Evolutionary conservation across 225 moss, liverwort and hornwort species (phyloP).

Genomic region (Marchantia paleacea): DNA sequence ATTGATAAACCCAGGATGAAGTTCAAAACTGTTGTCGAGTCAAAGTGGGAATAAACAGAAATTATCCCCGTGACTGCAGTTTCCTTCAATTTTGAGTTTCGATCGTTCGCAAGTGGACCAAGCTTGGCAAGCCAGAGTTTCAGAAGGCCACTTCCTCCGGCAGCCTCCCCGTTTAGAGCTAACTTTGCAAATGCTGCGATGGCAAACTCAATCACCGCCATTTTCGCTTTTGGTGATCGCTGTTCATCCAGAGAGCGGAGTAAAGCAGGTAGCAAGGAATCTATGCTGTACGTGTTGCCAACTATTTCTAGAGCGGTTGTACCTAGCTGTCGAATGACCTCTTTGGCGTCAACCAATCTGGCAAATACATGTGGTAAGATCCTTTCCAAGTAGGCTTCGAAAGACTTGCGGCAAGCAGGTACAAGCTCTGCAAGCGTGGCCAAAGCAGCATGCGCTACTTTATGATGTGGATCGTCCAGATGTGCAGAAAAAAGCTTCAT

Average conservation of each 20-base stretch:
- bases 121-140: conserved; percentile 96
- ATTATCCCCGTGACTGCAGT: conserved; percentile 89
- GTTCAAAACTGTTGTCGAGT: conserved; percentile 81
- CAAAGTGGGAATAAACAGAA: conserved; percentile 94
- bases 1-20: conserved; percentile 93
- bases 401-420: conserved; percentile 77
- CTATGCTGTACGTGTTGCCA: conserved; percentile 87
- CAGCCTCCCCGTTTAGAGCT: conserved; percentile 70
- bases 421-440: conserved; percentile 81
- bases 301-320: conserved; percentile 80
- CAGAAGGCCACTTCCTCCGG: conserved; percentile 82
- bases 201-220: conserved; percentile 93
- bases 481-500: conserved; percentile 97
- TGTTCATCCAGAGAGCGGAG: conserved; percentile 97
- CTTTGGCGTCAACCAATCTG: conserved; percentile 86
- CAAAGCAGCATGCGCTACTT: conserved; percentile 96
- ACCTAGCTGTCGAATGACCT: conserved; percentile 80
- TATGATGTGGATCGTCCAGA: conserved; percentile 98
- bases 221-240: conserved; percentile 92
- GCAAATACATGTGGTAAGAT: conserved; percentile 91
- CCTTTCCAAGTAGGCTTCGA: conserved; percentile 89
- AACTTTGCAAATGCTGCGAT: conserved; percentile 85
- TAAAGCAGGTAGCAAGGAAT: conserved; percentile 81
- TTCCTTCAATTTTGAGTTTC: conserved; percentile 90
- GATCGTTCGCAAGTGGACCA: conserved; percentile 91